Evolutionary conservation across 495 filamentous ascomycete genomes (phyloP), one percentile per base, ranked within the genome.

Genomic region (Eremomyces bilateralis): DNA sequence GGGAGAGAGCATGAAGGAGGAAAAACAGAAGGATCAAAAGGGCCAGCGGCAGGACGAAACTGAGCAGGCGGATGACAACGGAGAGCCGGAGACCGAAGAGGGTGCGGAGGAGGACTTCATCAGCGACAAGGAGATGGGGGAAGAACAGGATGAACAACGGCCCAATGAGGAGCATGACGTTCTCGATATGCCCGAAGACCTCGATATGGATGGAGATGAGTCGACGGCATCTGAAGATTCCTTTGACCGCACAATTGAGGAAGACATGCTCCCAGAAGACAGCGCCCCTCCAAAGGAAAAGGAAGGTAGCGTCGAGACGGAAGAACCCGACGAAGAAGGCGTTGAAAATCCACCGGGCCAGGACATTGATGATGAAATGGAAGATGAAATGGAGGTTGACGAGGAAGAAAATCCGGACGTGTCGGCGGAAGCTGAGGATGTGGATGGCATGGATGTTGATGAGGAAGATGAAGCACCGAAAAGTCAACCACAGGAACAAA

Each of bases 1-100:
- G 29, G 69, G 65, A 13, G 75, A 80, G 33, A 74, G 82, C 12
- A 72, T 81, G 35, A 84, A 85, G 44, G 80, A 93, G 31, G 77
- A 82, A 33, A 63, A 80, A 42, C 76, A 81, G 41, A 61, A 75
- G 42, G 70, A 73, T 44, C 75, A 77, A 13, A 61, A 67, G 38
- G 52, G 2, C 18, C 40, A 63, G 35, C 62, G 71, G 33, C 60
- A 73, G 13, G 69, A 80, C 35, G 62, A 78, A 42, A n/a, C n/a
- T n/a, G n/a, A n/a, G n/a, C n/a, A n/a, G n/a, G n/a, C n/a, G 62
- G 69, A 73, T 42, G 44, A 49, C 19, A 25, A 48, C 19, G 40
- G 51, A 29, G 45, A 45, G 35, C 33, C 53, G 34, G 46, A 45
- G 32, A 41, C 40, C 29, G 48, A 53, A 3, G 46, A 56, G 28